Evolutionary conservation across 345 rosid species (phyloP), one percentile per base, ranked within the genome.

Genomic region (Viola odorata): DNA sequence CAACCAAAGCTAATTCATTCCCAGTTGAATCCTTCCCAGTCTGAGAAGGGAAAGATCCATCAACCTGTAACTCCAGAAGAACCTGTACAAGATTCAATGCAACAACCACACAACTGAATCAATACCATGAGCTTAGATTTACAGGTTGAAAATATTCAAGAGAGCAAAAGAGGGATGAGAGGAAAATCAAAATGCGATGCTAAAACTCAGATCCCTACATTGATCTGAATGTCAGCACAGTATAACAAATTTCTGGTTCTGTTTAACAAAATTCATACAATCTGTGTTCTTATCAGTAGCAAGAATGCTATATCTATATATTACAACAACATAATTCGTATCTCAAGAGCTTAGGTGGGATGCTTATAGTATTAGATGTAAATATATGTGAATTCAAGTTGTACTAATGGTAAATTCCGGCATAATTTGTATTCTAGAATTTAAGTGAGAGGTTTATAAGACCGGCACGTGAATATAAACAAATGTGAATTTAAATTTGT

Each of bases 1-100:
- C 77, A 60, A 85, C 88, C 81, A 85, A 56, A 53, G 91, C 88
- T 70, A 92, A 72, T 63, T 80, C 85, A 74, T 87, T 92, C 66
- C 86, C 85, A 0, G 84, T 75, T 58, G 86, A 79, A 73, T 81
- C 84, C 78, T 74, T 77, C 62, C 80, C 84, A 69, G 37, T 17
- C 54, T 57, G 78, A 61, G 87, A 78, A 64, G 32, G 32, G 32
- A 80, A 57, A 58, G 65, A 50, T 53, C 70, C 77, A 68, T 82
- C 81, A 70, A 55, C 81, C 75, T 48, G 76, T 44, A 78, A 72
- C 80, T 92, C 98, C 65, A 92, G 75, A 70, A 87, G 91, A 75
- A 87, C 83, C 96, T 92, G 81, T 36, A 42, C 64, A 69, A 60
- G 51, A 60, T 61, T 65, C 60, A 59, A 49, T 48, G 44, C 15